A percentile compares a stretch with the other conserved stretches of the same genome.
phyloP scores from a whole-genome alignment of 108 stramenopile genomes.

The Cyclotella sp. region DNA sequence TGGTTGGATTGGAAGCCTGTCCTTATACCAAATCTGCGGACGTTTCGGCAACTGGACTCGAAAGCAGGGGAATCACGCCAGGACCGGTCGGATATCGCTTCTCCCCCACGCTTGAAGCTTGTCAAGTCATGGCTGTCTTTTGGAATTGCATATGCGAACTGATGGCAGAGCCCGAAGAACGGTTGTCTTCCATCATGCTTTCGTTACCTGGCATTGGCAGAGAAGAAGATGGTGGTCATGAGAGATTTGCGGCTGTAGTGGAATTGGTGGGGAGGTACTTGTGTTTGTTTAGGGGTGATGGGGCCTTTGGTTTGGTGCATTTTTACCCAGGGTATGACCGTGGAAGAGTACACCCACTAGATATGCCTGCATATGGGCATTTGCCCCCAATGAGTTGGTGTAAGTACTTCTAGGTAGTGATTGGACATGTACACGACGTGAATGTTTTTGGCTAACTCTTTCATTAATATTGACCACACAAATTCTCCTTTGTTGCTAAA shows the following conservation, averaged over 20 bases:
- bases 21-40: conserved; percentile 56
- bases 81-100: conserved; percentile 64
- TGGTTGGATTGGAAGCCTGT: conserved; percentile 56
- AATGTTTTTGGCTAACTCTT: not conserved
- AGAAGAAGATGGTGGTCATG: conserved; percentile 41
- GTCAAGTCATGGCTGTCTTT: conserved; percentile 65
- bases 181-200: conserved; percentile 57
- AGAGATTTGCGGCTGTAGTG: conserved; percentile 70
- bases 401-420: conserved; percentile 4
- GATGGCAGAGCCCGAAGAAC: conserved; percentile 50
- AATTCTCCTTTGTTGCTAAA: not conserved
- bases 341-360: conserved; percentile 49
- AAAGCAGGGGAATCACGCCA: conserved; percentile 48
- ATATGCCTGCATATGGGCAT: conserved; percentile 67
- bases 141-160: conserved; percentile 85
- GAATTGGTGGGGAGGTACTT: conserved; percentile 69
- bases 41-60: conserved; percentile 52
- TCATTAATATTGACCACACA: not conserved
- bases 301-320: conserved; percentile 64
- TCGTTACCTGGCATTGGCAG: conserved; percentile 58
- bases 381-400: conserved; percentile 69
- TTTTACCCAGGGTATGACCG: conserved; percentile 76
- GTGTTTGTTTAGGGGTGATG: conserved; percentile 65
- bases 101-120: conserved; percentile 53
- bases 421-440: not conserved